Evolutionary conservation across 768 basidiomycete genomes (phyloP).

Genomic region (Termitomyces sp.): DNA sequence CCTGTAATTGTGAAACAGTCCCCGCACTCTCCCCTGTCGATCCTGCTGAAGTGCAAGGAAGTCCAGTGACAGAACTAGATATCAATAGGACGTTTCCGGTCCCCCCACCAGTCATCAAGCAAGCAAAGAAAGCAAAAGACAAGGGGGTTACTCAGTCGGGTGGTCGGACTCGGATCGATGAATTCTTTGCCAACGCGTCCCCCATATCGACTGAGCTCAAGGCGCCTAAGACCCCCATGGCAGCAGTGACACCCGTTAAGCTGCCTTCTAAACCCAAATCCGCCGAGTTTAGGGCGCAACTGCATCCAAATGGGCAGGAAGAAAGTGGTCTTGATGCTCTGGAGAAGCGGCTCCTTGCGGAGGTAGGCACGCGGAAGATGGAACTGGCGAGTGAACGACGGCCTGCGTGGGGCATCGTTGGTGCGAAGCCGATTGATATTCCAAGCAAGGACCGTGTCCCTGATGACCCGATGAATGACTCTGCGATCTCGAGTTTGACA

Average conservation of each 20-base stretch:
- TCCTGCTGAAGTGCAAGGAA: background rate
- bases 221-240: slow-evolving; percentile 48
- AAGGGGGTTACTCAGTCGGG: slow-evolving; percentile 6
- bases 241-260: slow-evolving; percentile 33
- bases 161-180: slow-evolving; percentile 23
- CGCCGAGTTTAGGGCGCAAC: slow-evolving; percentile 3
- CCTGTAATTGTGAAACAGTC: background rate
- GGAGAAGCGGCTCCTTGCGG: slow-evolving; percentile 58
- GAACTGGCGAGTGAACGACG: slow-evolving; percentile 21
- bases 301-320: slow-evolving; percentile 12
- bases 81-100: slow-evolving; percentile 56
- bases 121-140: slow-evolving; percentile 24
- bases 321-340: slow-evolving; percentile 69
- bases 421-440: slow-evolving; percentile 27
- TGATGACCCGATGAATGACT: slow-evolving; percentile 40
- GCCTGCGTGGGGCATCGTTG: slow-evolving; percentile 25
- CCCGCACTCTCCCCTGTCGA: background rate
- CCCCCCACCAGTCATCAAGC: slow-evolving; percentile 45
- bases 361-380: slow-evolving; percentile 65
- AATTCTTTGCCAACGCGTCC: slow-evolving; percentile 13
- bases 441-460: slow-evolving; percentile 22
- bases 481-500: slow-evolving; percentile 51
- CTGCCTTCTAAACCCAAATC: slow-evolving; percentile 10
- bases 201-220: background rate
- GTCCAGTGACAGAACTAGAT: slow-evolving; percentile 3